Evolutionary conservation across 441 rosid species (phyloP).

Genomic region (Melianthus villosus): DNA sequence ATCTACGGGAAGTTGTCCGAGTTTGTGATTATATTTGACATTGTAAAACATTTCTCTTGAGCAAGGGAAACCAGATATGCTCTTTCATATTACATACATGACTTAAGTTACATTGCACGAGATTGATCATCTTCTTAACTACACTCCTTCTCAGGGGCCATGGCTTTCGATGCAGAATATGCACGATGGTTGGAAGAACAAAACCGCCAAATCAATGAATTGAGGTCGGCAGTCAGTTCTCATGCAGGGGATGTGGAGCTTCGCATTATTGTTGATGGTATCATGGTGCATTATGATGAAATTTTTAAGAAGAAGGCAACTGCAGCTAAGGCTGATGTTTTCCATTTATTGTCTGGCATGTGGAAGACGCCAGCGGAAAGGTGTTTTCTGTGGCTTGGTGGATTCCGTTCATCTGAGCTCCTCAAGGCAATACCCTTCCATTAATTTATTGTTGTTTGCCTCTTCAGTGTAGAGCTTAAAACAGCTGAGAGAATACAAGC

Average conservation of each 20-base stretch:
- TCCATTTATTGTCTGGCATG: slow-evolving; percentile 93
- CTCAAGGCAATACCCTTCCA: slow-evolving; percentile 44
- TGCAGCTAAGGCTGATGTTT: slow-evolving; percentile 89
- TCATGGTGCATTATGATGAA: slow-evolving; percentile 77
- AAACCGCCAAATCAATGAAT: slow-evolving; percentile 61
- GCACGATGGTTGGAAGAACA: slow-evolving; percentile 92
- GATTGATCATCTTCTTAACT: slow-evolving; percentile 4
- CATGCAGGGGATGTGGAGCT: slow-evolving; percentile 89
- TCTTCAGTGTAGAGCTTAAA: neutral
- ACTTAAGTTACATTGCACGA: slow-evolving; percentile 1
- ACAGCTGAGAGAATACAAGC: neutral
- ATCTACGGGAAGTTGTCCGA: no score
- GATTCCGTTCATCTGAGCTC: slow-evolving; percentile 93
- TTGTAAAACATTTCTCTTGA: no score
- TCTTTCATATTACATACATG: no score
- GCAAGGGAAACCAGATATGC: no score
- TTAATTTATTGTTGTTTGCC: neutral
- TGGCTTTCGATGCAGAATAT: slow-evolving; percentile 91
- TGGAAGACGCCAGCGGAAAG: slow-evolving; percentile 99
- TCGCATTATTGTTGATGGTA: slow-evolving; percentile 61
- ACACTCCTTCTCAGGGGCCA: slow-evolving; percentile 45
- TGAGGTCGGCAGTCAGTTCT: slow-evolving; percentile 76
- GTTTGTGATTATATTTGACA: no score
- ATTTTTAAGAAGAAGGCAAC: slow-evolving; percentile 78
- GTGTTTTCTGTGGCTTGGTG: slow-evolving; percentile 98